phyloP scores from a whole-genome alignment of 176 grass and related monocot genomes.

The Poa pratensis region DNA sequence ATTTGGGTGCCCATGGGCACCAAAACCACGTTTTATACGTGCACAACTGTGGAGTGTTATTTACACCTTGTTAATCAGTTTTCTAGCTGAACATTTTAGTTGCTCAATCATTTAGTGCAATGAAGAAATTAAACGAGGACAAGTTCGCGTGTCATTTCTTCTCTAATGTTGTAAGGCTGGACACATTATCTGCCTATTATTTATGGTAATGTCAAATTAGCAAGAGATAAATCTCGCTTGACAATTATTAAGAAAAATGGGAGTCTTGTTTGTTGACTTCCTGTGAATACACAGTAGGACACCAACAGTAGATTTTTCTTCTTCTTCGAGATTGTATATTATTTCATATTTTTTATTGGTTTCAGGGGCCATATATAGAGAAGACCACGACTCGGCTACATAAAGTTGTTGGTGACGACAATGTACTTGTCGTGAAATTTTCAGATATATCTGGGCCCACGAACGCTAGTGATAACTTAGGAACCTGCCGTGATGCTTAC shows the following conservation, averaged over 20 bases:
- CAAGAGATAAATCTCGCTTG: neutral
- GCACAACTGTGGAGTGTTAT: neutral
- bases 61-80: neutral
- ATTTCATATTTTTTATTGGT: constrained; percentile 22
- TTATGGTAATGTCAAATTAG: neutral
- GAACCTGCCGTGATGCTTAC: neutral
- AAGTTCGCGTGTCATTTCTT: too few relatives aligned
- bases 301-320: neutral
- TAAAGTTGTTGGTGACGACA: constrained; percentile 75
- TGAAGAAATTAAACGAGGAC: neutral
- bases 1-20: neutral
- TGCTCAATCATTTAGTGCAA: neutral
- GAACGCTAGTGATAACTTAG: neutral
- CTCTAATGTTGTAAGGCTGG: too few relatives aligned
- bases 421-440: constrained; percentile 79
- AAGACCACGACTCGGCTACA: constrained; percentile 64
- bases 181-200: neutral
- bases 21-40: neutral
- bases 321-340: neutral
- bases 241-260: constrained; percentile 15
- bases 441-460: constrained; percentile 8
- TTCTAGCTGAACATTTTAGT: neutral
- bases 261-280: neutral
- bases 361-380: constrained; percentile 75
- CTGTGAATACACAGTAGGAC: neutral